Conservation (phyloP, 2,329 filamentous ascomycete genomes). For the Aspergillus sp. region DNA sequence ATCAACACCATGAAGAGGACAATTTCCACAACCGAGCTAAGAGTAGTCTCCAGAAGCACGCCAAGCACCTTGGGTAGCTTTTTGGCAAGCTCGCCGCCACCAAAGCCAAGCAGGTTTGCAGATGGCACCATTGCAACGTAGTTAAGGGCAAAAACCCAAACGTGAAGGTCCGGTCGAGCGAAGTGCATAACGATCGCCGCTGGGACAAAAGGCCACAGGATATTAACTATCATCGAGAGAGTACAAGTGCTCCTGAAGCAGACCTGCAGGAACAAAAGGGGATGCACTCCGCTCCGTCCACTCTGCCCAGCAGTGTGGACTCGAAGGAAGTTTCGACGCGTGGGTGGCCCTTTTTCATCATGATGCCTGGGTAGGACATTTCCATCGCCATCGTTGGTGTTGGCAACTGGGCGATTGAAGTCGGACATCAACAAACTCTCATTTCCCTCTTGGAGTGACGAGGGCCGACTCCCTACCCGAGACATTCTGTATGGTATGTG, state of each 20-base stretch:
- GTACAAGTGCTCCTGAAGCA: constrained; percentile 64
- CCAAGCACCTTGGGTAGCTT: constrained; percentile 67
- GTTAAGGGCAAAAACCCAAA: constrained; percentile 67
- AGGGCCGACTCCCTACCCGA: not conserved
- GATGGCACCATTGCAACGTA: constrained; percentile 78
- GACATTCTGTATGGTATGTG: not conserved
- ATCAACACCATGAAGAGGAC: constrained; percentile 79
- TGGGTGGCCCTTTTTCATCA: constrained; percentile 17
- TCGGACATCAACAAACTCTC: constrained; percentile 8
- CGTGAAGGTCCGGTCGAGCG: constrained; percentile 55
- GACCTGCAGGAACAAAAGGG: constrained; percentile 63
- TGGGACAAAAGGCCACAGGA: constrained; percentile 74
- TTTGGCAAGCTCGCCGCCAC: constrained; percentile 68
- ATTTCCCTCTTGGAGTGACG: constrained; percentile 11
- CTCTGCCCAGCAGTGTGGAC: constrained; percentile 60
- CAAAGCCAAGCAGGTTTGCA: constrained; percentile 74
- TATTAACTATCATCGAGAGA: constrained; percentile 64
- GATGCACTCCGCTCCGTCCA: constrained; percentile 65
- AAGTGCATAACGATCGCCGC: constrained; percentile 67
- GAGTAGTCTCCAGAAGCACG: constrained; percentile 51
- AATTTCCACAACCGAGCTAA: constrained; percentile 78
- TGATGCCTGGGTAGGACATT: constrained; percentile 30
- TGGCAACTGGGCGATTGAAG: constrained; percentile 15
- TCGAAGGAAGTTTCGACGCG: constrained; percentile 30
- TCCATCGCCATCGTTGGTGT: constrained; percentile 13